Conservation (phyloP, 2,329 filamentous ascomycete genomes). For the Penicillium sp. region DNA sequence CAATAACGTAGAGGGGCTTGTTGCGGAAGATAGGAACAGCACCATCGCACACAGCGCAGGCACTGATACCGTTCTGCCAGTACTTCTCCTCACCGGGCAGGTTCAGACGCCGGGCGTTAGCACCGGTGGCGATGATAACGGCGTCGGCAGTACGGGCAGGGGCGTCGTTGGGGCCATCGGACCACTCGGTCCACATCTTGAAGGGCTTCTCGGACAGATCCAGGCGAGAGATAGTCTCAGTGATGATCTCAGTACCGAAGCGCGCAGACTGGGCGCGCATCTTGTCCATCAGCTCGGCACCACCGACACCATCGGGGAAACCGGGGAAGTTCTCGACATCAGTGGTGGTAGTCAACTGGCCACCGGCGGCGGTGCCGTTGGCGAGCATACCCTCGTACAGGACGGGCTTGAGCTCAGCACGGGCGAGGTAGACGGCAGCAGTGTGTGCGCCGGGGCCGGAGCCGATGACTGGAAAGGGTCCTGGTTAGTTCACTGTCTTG, state of each 20-base stretch:
- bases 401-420: slow-evolving; percentile 91
- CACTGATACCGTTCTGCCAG: slow-evolving; percentile 96
- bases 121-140: slow-evolving; percentile 92
- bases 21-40: slow-evolving; percentile 96
- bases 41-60: slow-evolving; percentile 96
- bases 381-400: slow-evolving; percentile 98
- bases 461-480: slow-evolving; percentile 64
- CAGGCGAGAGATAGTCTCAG: slow-evolving; percentile 86
- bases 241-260: slow-evolving; percentile 90
- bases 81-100: slow-evolving; percentile 89
- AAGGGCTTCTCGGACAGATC: slow-evolving; percentile 84
- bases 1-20: slow-evolving; percentile 93
- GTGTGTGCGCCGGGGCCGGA: slow-evolving; percentile 98
- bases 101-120: slow-evolving; percentile 80
- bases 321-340: slow-evolving; percentile 98
- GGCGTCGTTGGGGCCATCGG: slow-evolving; percentile 67
- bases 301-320: slow-evolving; percentile 86
- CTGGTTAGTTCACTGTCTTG: neutral
- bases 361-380: slow-evolving; percentile 92
- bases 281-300: slow-evolving; percentile 86
- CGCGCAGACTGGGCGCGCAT: slow-evolving; percentile 90
- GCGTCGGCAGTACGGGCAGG: slow-evolving; percentile 82
- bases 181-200: slow-evolving; percentile 90
- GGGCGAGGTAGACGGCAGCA: slow-evolving; percentile 91
- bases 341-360: slow-evolving; percentile 96